A percentile compares a stretch with the other conserved stretches of the same genome.
Conservation (phyloP, 495 filamentous ascomycete species). For the Annulohypoxylon nitens region DNA sequence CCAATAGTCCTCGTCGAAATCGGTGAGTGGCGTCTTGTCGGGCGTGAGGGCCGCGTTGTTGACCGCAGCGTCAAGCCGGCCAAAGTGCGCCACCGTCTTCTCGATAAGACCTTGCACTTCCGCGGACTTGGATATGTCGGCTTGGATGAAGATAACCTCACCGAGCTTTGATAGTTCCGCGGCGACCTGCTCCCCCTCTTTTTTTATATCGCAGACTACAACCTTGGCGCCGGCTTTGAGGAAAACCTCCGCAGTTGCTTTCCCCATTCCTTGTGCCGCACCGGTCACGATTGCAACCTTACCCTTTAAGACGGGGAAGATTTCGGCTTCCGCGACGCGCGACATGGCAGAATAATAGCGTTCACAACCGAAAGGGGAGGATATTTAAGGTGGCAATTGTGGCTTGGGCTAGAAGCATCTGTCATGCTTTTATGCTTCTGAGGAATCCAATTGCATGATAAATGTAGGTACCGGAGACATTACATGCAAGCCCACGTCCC, state of each 20-base stretch:
- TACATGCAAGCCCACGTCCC: too few species aligned
- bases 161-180: slow-evolving; percentile 32
- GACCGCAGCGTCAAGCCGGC: slow-evolving; percentile 71
- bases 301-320: slow-evolving; percentile 39
- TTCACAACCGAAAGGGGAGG: background rate
- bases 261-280: slow-evolving; percentile 60
- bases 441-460: too few species aligned
- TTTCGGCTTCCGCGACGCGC: slow-evolving; percentile 25
- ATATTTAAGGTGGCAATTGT: background rate
- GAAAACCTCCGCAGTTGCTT: slow-evolving; percentile 59
- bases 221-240: slow-evolving; percentile 49
- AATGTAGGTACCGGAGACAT: too few species aligned
- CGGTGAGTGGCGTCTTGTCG: slow-evolving; percentile 63
- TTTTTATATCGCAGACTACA: slow-evolving; percentile 60
- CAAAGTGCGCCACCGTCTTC: slow-evolving; percentile 65
- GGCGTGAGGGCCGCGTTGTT: slow-evolving; percentile 79
- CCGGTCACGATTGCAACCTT: slow-evolving; percentile 57
- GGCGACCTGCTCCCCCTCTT: slow-evolving; percentile 31
- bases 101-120: slow-evolving; percentile 54
- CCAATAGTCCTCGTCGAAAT: slow-evolving; percentile 56
- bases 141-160: slow-evolving; percentile 46
- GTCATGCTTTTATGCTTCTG: too few species aligned
- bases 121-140: slow-evolving; percentile 44
- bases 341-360: slow-evolving; percentile 19
- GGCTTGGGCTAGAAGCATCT: too few species aligned